Evolutionary conservation across 78 protist genomes (phyloP).

Genomic region (Kipferlia bialata): DNA sequence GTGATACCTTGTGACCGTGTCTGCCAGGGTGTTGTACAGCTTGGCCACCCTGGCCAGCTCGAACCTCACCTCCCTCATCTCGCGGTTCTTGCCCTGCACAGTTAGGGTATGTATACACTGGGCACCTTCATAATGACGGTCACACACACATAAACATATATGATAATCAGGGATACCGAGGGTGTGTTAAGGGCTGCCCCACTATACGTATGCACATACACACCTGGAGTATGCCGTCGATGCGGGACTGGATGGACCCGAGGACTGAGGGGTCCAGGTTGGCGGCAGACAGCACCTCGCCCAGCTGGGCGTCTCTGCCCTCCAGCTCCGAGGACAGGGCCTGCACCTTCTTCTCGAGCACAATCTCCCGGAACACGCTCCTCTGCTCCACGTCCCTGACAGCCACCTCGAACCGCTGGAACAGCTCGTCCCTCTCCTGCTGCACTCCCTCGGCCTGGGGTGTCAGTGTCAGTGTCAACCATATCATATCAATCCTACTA

Average conservation of each 20-base stretch:
- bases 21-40: conserved; percentile 19
- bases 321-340: conserved; percentile 35
- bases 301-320: conserved; percentile 60
- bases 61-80: conserved; percentile 40
- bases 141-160: too few relatives aligned
- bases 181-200: too few relatives aligned
- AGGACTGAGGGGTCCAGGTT: conserved; percentile 49
- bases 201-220: too few relatives aligned
- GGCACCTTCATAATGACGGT: too few relatives aligned
- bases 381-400: conserved; percentile 37
- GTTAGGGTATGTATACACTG: too few relatives aligned
- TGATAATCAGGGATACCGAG: too few relatives aligned
- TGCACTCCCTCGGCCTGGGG: conserved; percentile 26
- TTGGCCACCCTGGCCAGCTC: conserved; percentile 15
- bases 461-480: conserved; percentile 57
- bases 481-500: too few relatives aligned
- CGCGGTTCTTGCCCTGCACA: conserved; percentile 45
- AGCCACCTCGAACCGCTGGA: conserved; percentile 36
- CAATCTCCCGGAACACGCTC: conserved; percentile 31
- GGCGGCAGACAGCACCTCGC: conserved; percentile 48
- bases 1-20: too few relatives aligned
- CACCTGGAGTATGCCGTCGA: conserved; percentile 51
- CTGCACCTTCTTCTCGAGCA: conserved; percentile 52
- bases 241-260: conserved; percentile 27
- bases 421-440: conserved; percentile 56